These are phyloP conservation scores for Coemansia sp. DNA, from an alignment of 192 early-diverging fungal species.

Conservation along the genomic window DNA sequence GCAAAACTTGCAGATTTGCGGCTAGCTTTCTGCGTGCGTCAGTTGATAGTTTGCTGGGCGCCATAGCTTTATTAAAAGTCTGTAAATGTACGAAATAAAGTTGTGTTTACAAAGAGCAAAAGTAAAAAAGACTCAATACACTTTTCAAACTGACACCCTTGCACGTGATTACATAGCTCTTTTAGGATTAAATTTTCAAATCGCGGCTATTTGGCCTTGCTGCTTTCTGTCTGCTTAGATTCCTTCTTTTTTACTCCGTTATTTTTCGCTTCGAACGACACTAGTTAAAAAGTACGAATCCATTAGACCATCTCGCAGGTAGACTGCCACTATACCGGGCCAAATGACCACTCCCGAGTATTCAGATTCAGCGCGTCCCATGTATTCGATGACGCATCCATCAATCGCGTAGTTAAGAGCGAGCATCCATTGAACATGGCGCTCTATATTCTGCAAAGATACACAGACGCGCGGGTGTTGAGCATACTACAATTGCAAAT, in stretches of 20 bases:
- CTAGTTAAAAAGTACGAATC: slow-evolving; percentile 24
- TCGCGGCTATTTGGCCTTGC: not conserved
- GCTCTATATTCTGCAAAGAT: not conserved
- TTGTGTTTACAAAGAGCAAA: not conserved
- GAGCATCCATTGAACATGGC: not conserved
- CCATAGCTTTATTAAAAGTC: slow-evolving; percentile 19
- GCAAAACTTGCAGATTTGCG: slow-evolving; percentile 78
- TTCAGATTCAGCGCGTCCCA: not conserved
- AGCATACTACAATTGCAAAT: not conserved
- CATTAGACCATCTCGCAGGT: not conserved
- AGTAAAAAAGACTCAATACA: not conserved
- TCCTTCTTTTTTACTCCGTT: slow-evolving; percentile 16
- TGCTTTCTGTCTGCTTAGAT: not conserved
- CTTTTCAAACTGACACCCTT: not conserved
- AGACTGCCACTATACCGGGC: not conserved
- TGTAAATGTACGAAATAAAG: not conserved
- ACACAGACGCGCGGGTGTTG: not conserved
- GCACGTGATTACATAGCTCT: slow-evolving; percentile 5
- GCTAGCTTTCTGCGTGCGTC: slow-evolving; percentile 53
- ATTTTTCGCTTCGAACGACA: slow-evolving; percentile 1
- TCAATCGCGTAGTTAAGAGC: not conserved
- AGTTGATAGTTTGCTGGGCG: slow-evolving; percentile 39
- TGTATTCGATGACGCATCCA: slow-evolving; percentile 9
- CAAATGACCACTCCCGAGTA: not conserved
- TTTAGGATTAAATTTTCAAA: slow-evolving; percentile 2